Conservation (phyloP, 495 filamentous ascomycete genomes). For the Cryomyces minteri region DNA sequence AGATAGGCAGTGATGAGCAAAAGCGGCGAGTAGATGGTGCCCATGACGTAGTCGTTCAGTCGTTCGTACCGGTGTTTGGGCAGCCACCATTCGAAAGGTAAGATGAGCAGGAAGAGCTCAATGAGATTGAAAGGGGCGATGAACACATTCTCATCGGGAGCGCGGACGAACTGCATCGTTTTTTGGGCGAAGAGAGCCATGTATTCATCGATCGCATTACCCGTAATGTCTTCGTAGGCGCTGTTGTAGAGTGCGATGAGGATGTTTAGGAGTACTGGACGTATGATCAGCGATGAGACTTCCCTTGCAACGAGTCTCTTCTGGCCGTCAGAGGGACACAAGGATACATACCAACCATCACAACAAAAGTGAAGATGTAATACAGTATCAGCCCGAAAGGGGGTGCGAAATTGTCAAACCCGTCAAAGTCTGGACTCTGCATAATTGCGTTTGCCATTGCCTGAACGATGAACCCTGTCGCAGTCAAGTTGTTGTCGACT, state of each 20-base stretch:
- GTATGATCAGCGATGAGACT: not conserved
- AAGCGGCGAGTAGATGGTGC: conserved; percentile 64
- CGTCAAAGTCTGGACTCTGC: conserved; percentile 76
- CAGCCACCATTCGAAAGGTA: conserved; percentile 96
- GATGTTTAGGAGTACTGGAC: conserved; percentile 63
- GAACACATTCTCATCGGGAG: conserved; percentile 95
- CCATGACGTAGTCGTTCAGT: conserved; percentile 80
- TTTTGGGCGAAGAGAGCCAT: conserved; percentile 80
- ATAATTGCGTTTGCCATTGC: conserved; percentile 83
- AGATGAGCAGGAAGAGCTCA: conserved; percentile 59
- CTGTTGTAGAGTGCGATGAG: conserved; percentile 93
- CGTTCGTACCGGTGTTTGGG: conserved; percentile 43
- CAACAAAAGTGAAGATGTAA: conserved; percentile 92
- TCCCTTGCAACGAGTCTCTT: not conserved
- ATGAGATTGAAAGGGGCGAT: conserved; percentile 87
- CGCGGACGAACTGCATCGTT: conserved; percentile 88
- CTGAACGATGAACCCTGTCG: conserved; percentile 58
- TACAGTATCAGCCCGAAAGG: conserved; percentile 26
- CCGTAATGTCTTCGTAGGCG: conserved; percentile 90
- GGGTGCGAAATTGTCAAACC: conserved; percentile 55
- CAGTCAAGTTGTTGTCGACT: conserved; percentile 43
- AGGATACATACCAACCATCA: conserved; percentile 48
- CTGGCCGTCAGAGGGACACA: not conserved
- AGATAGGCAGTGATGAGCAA: conserved; percentile 60
- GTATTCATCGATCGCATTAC: conserved; percentile 87